Conservation (phyloP, 2,329 filamentous ascomycete species). For the Corinectria fuckeliana region DNA sequence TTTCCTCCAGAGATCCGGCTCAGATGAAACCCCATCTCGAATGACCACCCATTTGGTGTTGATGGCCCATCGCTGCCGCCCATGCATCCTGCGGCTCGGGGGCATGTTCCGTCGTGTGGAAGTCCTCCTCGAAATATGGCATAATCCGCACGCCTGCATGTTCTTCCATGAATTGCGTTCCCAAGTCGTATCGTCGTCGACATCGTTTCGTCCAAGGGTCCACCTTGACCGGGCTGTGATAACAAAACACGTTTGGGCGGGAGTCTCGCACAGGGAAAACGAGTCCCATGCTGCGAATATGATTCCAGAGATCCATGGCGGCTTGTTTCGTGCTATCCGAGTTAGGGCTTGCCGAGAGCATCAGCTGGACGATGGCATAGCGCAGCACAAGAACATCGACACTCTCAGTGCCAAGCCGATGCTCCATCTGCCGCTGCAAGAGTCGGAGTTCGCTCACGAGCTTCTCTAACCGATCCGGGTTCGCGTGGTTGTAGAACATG, state of each 20-base stretch:
- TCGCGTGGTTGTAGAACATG: constrained; percentile 47
- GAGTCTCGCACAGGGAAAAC: constrained; percentile 47
- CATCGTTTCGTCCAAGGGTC: constrained; percentile 54
- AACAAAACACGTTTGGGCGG: constrained; percentile 49
- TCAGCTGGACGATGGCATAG: constrained; percentile 50
- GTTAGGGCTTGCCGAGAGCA: constrained; percentile 45
- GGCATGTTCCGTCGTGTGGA: constrained; percentile 49
- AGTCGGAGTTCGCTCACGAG: constrained; percentile 47
- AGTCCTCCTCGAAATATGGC: constrained; percentile 53
- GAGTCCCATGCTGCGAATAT: constrained; percentile 44
- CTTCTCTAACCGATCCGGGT: constrained; percentile 46
- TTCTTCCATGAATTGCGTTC: constrained; percentile 46
- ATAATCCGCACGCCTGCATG: constrained; percentile 47
- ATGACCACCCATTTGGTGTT: constrained; percentile 33
- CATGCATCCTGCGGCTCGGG: constrained; percentile 47
- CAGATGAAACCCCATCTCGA: constrained; percentile 44
- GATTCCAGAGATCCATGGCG: constrained; percentile 47
- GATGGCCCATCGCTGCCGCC: constrained; percentile 44
- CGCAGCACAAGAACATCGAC: constrained; percentile 47
- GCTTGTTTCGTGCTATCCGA: constrained; percentile 45
- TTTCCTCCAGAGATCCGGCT: constrained; percentile 26
- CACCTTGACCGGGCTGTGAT: constrained; percentile 52
- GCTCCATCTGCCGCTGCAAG: constrained; percentile 46
- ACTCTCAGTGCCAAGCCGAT: constrained; percentile 41
- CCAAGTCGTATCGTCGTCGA: constrained; percentile 48